These are phyloP conservation scores for Stephania japonica DNA, from an alignment of 164 flowering plant species.

Conservation along the genomic window DNA sequence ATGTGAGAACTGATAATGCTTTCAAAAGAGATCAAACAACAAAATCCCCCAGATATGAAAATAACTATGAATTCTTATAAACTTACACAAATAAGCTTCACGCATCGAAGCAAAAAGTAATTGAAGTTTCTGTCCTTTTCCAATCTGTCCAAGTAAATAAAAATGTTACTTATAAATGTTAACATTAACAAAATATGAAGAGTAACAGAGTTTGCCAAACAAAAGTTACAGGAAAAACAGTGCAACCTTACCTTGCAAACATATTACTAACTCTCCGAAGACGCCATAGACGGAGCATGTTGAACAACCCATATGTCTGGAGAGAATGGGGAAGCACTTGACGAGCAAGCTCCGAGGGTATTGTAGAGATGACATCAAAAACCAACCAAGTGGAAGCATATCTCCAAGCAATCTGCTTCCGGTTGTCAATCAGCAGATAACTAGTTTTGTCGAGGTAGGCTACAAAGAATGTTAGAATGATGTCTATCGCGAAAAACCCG, in stretches of 20 bases:
- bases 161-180: background rate
- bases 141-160: conserved; percentile 35
- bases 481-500: conserved; percentile 83
- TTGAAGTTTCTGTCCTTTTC: conserved; percentile 85
- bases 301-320: conserved; percentile 59
- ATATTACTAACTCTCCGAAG: conserved; percentile 83
- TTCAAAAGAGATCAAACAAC: too few species aligned
- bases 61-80: background rate
- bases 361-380: conserved; percentile 79
- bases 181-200: background rate
- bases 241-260: conserved; percentile 56
- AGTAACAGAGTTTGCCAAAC: conserved; percentile 4
- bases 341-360: conserved; percentile 68
- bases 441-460: conserved; percentile 71
- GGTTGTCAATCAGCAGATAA: conserved; percentile 59
- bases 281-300: conserved; percentile 99
- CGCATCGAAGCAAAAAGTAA: conserved; percentile 84
- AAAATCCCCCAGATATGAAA: background rate
- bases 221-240: conserved; percentile 5
- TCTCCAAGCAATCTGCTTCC: conserved; percentile 66
- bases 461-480: conserved; percentile 77
- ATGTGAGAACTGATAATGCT: conserved; percentile 6
- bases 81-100: conserved; percentile 86
- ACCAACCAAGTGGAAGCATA: conserved; percentile 63
- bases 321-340: conserved; percentile 46